phyloP scores from a whole-genome alignment of 352 stramenopile species.

The Phytophthora aleatoria region DNA sequence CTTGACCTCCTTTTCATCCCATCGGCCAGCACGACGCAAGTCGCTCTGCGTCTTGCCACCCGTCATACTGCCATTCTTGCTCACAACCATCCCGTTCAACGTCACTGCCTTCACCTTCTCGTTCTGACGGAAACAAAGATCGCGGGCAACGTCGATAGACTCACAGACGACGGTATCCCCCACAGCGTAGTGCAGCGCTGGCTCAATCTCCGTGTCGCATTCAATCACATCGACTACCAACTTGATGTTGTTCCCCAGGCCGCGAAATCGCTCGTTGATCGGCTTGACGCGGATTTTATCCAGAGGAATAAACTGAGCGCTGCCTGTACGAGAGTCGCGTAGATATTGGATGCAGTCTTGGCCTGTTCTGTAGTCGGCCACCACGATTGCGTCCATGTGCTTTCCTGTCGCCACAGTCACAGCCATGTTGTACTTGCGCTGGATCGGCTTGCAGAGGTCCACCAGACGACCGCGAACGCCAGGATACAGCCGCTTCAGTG shows the following conservation, averaged over 20 bases:
- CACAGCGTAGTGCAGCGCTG: constrained; percentile 96
- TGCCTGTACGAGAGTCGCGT: constrained; percentile 94
- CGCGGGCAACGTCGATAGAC: constrained; percentile 93
- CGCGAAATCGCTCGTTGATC: constrained; percentile 94
- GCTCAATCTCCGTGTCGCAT: constrained; percentile 91
- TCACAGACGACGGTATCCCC: constrained; percentile 97
- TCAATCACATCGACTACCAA: constrained; percentile 96
- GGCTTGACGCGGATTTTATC: constrained; percentile 93
- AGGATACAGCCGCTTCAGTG: constrained; percentile 86
- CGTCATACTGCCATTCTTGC: constrained; percentile 98
- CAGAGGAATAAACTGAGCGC: constrained; percentile 96
- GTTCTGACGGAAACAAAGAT: constrained; percentile 82
- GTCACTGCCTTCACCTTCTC: constrained; percentile 93
- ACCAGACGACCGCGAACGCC: constrained; percentile 96
- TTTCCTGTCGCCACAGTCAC: constrained; percentile 98
- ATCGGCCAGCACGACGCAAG: constrained; percentile 83
- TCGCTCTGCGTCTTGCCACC: constrained; percentile 92
- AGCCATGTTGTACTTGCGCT: constrained; percentile 97
- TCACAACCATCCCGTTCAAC: constrained; percentile 95
- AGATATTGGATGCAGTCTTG: constrained; percentile 94
- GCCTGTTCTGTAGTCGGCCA: constrained; percentile 77
- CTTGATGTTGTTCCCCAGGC: constrained; percentile 91
- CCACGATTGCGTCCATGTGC: constrained; percentile 95
- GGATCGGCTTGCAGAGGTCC: constrained; percentile 96
- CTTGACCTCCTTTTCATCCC: constrained; percentile 93